Percentiles rank a stretch among this genome's conserved stretches.
Evolutionary conservation across 2,329 filamentous ascomycete species (phyloP).

Genomic region (Metarhizium brunneum): DNA sequence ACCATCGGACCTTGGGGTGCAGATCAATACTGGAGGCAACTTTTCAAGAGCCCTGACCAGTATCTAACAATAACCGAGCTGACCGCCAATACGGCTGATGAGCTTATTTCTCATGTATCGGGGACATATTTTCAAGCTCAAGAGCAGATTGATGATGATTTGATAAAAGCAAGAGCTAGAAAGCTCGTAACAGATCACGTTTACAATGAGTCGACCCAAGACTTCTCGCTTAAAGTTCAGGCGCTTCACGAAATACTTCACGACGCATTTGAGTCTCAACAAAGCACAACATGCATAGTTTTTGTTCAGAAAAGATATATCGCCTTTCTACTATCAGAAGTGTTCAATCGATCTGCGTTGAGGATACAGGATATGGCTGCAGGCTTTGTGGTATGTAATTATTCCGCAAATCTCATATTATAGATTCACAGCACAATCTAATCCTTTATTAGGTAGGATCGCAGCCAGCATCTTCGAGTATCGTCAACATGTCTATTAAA

Average conservation of each 20-base stretch:
- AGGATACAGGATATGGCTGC: slow-evolving; percentile 48
- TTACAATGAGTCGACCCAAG: neutral
- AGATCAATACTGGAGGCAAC: slow-evolving; percentile 64
- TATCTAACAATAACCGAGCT: neutral
- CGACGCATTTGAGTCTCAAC: slow-evolving; percentile 54
- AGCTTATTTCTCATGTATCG: neutral
- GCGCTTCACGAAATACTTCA: slow-evolving; percentile 51
- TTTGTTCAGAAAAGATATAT: slow-evolving; percentile 77
- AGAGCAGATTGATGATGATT: neutral
- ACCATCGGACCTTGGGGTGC: slow-evolving; percentile 77
- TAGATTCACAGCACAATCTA: neutral
- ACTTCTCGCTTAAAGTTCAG: slow-evolving; percentile 66
- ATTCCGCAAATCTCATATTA: neutral
- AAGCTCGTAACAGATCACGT: neutral
- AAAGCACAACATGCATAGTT: slow-evolving; percentile 57
- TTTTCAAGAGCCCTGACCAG: slow-evolving; percentile 37
- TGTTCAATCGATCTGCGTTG: slow-evolving; percentile 51
- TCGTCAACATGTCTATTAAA: slow-evolving; percentile 57
- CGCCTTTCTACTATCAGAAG: slow-evolving; percentile 59
- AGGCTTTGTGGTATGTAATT: slow-evolving; percentile 48
- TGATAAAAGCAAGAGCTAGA: neutral
- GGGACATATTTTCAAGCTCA: neutral
- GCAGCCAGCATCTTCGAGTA: slow-evolving; percentile 28
- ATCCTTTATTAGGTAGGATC: slow-evolving; percentile 18
- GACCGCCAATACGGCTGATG: neutral